Base-by-base conservation (phyloP, 768 basidiomycete genomes). In the Scleroderma bovista region DNA sequence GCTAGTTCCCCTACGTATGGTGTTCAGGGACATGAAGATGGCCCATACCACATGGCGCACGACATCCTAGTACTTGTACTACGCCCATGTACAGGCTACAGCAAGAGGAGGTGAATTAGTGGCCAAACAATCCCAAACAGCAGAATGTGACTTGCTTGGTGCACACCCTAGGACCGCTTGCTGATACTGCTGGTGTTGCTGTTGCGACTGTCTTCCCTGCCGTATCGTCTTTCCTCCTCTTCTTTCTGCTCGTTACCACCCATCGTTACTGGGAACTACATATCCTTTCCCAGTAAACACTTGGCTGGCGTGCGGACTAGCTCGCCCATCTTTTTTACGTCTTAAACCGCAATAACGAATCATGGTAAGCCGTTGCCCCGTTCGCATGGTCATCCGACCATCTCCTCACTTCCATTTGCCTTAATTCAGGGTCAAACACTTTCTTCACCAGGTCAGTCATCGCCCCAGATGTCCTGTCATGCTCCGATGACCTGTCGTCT, bases 371-470 rank as follows among this genome's bases (percentile, higher is more conserved):
- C 16, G 11, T 17, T 33, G 38, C 45, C n/a, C 29, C 38, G 29
- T 52, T 41, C 11, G n/a, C 22, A 34, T 50, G 41, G 44, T 40
- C 47, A 33, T 51, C 29, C 15, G n/a, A 39, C 38, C 38, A 33
- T 34, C 45, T 49, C 44, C 44, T 55, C 47, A 59, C 41, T 7
- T 29, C 44, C 24, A 8, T 9, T 26, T 12, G 3, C 32, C 37
- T 51, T 49, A 41, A 47, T 62, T 49, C 38, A 90, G 90, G 90
- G 90, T 66, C 90, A 93, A 82, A 91, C 86, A 4, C 81, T 93
- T 42, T 89, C 87, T 54, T 75, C 79, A 41, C 90, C 90, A 62
- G 80, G 88, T 88, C 55, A 57, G 79, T 73, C 33, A 6, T 33
- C 54, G 45, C 29, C 22, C 33, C 53, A 36, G 31, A 44, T 44